Conservation (phyloP, 768 basidiomycete genomes). For the Collybia nuda region DNA sequence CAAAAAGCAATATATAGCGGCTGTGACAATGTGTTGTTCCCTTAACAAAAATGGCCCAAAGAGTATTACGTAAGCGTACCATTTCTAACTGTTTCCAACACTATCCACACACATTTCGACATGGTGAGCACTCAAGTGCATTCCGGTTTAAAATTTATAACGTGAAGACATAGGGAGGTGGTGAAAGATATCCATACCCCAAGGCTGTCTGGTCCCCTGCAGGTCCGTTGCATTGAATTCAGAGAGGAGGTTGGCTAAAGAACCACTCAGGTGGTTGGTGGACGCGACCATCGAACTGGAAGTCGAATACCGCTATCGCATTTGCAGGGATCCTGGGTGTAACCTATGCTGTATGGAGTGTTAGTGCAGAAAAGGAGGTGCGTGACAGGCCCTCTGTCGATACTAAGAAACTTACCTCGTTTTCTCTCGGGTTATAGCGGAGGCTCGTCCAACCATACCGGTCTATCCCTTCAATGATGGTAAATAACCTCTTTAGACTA, state of each 20-base stretch:
- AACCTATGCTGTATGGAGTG: constrained; percentile 63
- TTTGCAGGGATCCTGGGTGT: constrained; percentile 66
- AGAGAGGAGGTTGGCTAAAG: neutral
- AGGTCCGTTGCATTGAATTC: constrained; percentile 44
- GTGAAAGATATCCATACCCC: constrained; percentile 87
- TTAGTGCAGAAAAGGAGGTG: constrained; percentile 83
- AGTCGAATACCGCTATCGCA: constrained; percentile 75
- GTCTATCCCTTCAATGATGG: constrained; percentile 79
- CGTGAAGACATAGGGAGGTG: constrained; percentile 63
- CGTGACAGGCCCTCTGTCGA: constrained; percentile 20
- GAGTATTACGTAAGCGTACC: constrained; percentile 15
- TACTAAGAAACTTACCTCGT: neutral
- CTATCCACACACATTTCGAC: constrained; percentile 1
- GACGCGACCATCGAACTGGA: constrained; percentile 90
- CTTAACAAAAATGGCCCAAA: constrained; percentile 11
- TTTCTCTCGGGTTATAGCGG: constrained; percentile 35
- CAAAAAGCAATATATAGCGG: neutral
- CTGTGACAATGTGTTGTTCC: constrained; percentile 3
- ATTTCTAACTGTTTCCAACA: constrained; percentile 5
- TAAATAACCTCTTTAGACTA: constrained; percentile 30
- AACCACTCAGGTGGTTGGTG: constrained; percentile 80
- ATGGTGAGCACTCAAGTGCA: constrained; percentile 8
- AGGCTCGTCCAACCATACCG: constrained; percentile 59
- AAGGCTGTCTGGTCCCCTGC: constrained; percentile 95
- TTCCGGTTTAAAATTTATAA: neutral